Evolutionary conservation across 1,139 yeast genomes (phyloP), one percentile per base, ranked within the genome.

Genomic region (Kodamaea alishanica): DNA sequence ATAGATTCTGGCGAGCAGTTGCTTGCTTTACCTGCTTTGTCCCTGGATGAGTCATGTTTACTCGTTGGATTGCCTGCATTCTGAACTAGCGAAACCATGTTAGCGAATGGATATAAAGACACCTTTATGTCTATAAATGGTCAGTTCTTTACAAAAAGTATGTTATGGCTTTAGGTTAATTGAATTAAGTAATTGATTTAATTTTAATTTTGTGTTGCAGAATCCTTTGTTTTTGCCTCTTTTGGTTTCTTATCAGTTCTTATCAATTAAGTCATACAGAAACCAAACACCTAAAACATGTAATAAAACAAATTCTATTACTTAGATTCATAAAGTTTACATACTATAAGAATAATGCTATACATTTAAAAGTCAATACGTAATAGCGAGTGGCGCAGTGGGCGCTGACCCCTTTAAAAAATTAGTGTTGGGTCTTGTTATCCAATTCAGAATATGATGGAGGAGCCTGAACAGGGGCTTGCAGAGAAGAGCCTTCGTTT

Each of bases 381-480:
- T 15, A 15, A 15, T 15, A 15, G 20, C 20, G 20, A 15, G 20
- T 15, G 20, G 20, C 20, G 20, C 20, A 15, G 20, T 15, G 20
- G 20, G 20, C 20, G 20, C 20, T 15, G 20, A 15, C 20, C 20
- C 20, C 20, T 15, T 15, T 15, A 15, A 15, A 15, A 15, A 15
- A 3, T 15, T 15, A 15, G 20, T 15, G 20, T 15, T 15, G 20
- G 20, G 20, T 15, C 20, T 15, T 15, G 20, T 15, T 34, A 38
- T 60, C 65, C 9, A 63, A 29, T 41, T 64, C 73, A 4, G 68
- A 41, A 46, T 68, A 68, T 9, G 70, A 67, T 2, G 74, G 73
- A 9, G 73, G 73, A 6, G 52, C 51, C 20, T n/a, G 28, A 23
- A 23, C 30, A 5, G 32, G 10, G 24, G 27, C 30, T 8, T 34